A percentile compares a stretch with the other conserved stretches of the same genome.
Conservation (phyloP, 768 basidiomycete species). For the Russula abietina region DNA sequence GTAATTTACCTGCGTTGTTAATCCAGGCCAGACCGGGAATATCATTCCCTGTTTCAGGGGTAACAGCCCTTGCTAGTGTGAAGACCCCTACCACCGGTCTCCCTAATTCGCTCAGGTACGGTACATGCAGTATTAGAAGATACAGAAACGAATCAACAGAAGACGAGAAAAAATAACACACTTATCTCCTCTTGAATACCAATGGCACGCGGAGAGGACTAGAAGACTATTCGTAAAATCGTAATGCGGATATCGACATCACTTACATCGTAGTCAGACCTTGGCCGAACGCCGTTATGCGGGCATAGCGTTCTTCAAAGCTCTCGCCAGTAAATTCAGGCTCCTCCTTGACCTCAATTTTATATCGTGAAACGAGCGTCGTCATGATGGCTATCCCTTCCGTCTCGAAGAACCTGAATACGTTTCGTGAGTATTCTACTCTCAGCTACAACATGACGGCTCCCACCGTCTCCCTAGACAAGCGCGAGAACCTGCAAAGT, state of each 20-base stretch:
- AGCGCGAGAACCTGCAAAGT: constrained; percentile 12
- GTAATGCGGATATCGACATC: neutral
- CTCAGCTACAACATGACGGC: neutral
- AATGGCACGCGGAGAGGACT: constrained; percentile 24
- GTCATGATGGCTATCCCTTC: constrained; percentile 44
- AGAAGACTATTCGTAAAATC: neutral
- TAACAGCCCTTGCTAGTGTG: no score
- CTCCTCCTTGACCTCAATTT: constrained; percentile 45
- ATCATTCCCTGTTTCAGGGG: no score
- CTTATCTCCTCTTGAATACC: constrained; percentile 22
- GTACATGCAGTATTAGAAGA: no score
- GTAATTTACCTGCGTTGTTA: no score
- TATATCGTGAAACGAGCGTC: constrained; percentile 41
- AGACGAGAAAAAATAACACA: no score
- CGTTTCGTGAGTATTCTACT: neutral
- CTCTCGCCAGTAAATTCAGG: constrained; percentile 41
- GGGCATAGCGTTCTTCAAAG: constrained; percentile 38
- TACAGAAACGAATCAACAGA: no score
- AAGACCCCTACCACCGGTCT: no score
- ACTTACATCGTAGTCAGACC: constrained; percentile 15
- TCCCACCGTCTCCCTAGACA: constrained; percentile 25
- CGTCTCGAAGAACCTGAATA: constrained; percentile 33
- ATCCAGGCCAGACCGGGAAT: no score
- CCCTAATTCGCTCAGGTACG: no score
- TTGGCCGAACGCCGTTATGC: neutral